Evolutionary conservation across 805 yeast genomes (phyloP).

Genomic region (Suhomyces emberorum): DNA sequence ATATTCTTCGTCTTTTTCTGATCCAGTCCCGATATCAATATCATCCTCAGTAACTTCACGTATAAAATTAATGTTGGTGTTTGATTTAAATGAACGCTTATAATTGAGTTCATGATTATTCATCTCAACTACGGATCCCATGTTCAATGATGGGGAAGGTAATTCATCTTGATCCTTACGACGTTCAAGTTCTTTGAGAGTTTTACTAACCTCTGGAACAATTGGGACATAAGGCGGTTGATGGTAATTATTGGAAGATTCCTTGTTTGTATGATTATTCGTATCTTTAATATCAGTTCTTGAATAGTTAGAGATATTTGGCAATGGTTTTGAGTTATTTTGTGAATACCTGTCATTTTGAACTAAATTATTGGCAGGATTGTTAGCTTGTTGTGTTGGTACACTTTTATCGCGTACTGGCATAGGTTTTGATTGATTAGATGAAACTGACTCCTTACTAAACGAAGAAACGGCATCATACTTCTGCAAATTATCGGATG

Average conservation of each 20-base stretch:
- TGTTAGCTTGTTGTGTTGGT: neutral
- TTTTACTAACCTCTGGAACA: slow-evolving; percentile 1
- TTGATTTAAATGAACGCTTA: slow-evolving; percentile 11
- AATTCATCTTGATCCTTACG: neutral
- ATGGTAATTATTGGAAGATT: neutral
- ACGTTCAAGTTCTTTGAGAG: neutral
- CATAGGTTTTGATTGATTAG: neutral
- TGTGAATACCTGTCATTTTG: too few relatives aligned
- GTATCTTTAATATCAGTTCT: neutral
- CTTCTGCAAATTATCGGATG: slow-evolving; percentile 14
- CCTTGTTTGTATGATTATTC: neutral
- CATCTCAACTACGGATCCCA: slow-evolving; percentile 1
- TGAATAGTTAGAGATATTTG: neutral
- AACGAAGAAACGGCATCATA: neutral
- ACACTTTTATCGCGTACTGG: too few relatives aligned
- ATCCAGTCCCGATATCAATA: slow-evolving; percentile 1
- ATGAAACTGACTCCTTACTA: neutral
- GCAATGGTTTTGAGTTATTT: neutral
- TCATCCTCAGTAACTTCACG: slow-evolving; percentile 28
- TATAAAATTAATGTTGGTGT: slow-evolving; percentile 21
- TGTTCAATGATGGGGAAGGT: neutral
- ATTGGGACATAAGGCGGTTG: too few relatives aligned
- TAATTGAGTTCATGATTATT: neutral
- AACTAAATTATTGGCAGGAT: neutral
- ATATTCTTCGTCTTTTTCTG: slow-evolving; percentile 10